Conservation (phyloP, 768 basidiomycete genomes). For the Daedaleopsis nitida region DNA sequence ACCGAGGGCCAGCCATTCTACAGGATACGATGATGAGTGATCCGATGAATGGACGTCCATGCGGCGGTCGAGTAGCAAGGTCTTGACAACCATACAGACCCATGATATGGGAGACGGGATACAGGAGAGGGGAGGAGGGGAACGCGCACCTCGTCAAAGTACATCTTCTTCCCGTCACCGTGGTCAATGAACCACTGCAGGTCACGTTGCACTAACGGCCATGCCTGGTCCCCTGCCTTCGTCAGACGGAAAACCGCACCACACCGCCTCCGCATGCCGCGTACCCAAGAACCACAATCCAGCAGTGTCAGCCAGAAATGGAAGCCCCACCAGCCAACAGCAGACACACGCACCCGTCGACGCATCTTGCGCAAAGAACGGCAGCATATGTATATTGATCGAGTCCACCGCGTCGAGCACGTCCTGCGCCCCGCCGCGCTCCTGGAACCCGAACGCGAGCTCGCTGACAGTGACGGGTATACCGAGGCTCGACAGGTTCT, state of each 20-base stretch:
- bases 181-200: conserved; percentile 67
- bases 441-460: conserved; percentile 30
- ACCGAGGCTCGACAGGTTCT: conserved; percentile 25
- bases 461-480: conserved; percentile 31
- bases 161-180: conserved; percentile 72
- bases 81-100: no score
- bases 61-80: no score
- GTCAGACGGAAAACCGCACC: not conserved
- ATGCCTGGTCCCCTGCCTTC: conserved; percentile 51
- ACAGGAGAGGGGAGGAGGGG: not conserved
- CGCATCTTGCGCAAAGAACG: conserved; percentile 39
- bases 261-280: no score
- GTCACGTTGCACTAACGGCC: conserved; percentile 62
- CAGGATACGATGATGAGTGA: not conserved
- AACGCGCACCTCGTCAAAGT: conserved; percentile 60
- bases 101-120: not conserved
- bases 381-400: conserved; percentile 30
- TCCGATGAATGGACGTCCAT: not conserved
- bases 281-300: no score
- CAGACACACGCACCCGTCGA: conserved; percentile 47
- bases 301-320: no score
- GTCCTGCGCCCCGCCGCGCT: conserved; percentile 29
- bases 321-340: not conserved
- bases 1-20: conserved; percentile 81
- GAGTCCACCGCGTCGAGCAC: conserved; percentile 30